These are phyloP conservation scores for Ganoderma leucocontextum DNA, from an alignment of 1,284 basidiomycete species.

Conservation along the genomic window DNA sequence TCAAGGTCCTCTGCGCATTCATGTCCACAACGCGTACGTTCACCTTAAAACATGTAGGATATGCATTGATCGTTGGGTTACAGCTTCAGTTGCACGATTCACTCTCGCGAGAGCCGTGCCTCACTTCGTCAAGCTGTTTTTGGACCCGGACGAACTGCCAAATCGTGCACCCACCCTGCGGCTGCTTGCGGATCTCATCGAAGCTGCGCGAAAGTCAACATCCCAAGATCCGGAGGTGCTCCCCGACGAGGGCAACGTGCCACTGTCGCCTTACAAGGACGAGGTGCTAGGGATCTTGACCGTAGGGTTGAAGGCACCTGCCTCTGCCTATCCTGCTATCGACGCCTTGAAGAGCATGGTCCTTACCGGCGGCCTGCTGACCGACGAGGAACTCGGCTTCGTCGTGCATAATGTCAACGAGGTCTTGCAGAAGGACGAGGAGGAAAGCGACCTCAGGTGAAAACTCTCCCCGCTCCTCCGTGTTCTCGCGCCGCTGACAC, in stretches of 20 bases:
- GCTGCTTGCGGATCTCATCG: constrained; percentile 67
- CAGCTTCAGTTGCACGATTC: constrained; percentile 78
- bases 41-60: not conserved
- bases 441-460: constrained; percentile 65
- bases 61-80: not conserved
- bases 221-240: constrained; percentile 33
- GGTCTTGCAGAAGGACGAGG: constrained; percentile 63
- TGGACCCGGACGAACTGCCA: constrained; percentile 78
- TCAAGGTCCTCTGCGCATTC: constrained; percentile 81
- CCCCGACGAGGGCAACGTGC: constrained; percentile 44
- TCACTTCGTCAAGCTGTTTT: constrained; percentile 80
- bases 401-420: constrained; percentile 83
- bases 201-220: constrained; percentile 56
- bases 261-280: constrained; percentile 76
- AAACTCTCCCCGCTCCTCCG: not conserved
- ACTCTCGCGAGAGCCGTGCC: constrained; percentile 74
- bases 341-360: constrained; percentile 70
- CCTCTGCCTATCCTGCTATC: constrained; percentile 67
- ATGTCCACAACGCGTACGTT: constrained; percentile 78
- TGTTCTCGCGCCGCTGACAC: not conserved
- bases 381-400: constrained; percentile 80
- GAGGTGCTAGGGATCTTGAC: constrained; percentile 74
- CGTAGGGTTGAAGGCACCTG: constrained; percentile 64
- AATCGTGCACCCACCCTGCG: constrained; percentile 78
- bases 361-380: constrained; percentile 69